Evolutionary conservation across 2,329 filamentous ascomycete genomes (phyloP), one percentile per base, ranked within the genome.

Genomic region (Hypomyces perniciosus): DNA sequence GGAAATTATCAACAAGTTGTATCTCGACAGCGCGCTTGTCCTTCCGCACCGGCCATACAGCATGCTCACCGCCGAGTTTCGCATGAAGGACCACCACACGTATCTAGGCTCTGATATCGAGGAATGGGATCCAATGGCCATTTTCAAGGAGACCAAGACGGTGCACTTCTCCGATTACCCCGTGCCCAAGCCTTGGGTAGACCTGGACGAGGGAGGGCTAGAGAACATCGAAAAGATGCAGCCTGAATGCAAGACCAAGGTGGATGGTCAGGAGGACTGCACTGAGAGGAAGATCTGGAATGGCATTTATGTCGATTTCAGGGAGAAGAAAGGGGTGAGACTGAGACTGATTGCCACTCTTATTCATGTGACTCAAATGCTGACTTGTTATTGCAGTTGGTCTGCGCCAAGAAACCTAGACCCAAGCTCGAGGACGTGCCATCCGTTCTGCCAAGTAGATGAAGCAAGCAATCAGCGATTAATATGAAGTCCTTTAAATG

Each of bases 1-100:
- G 83, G 83, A 86, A 57, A 69, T 87, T 1, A 66, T 86, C 42
- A 86, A 88, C 57, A 68, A 76, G 8, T 75, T 83, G 6, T 87
- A 84, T 56, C 71, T 68, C 2, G 71, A 79, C 38, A 78, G 65
- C 29, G 81, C 81, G 3, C 62, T 85, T 62, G 71, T 86, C 26
- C 70, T 88, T 2, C 83, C 84, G 0, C 84, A 88, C 53, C 75
- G 82, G 0, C 74, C 75, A 1, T 85, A 85, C 58, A 78, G 74
- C 6, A 68, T 87, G 7, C 60, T 86, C 1, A 80, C 78, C 0
- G 79, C 79, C 12, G 84, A 86, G 63, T 86, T 86, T 57, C 76
- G 83, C 5, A 58, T 57, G 53, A 3, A 76, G 2, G 65, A 79
- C 1, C 77, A 77, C 56, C 59, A 68, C 12, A 66, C 71, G 2